A percentile compares a stretch with the other conserved stretches of the same genome.
These are phyloP conservation scores for Macrocystidia cucumis DNA, from an alignment of 1,284 basidiomycete species.

Conservation along the genomic window DNA sequence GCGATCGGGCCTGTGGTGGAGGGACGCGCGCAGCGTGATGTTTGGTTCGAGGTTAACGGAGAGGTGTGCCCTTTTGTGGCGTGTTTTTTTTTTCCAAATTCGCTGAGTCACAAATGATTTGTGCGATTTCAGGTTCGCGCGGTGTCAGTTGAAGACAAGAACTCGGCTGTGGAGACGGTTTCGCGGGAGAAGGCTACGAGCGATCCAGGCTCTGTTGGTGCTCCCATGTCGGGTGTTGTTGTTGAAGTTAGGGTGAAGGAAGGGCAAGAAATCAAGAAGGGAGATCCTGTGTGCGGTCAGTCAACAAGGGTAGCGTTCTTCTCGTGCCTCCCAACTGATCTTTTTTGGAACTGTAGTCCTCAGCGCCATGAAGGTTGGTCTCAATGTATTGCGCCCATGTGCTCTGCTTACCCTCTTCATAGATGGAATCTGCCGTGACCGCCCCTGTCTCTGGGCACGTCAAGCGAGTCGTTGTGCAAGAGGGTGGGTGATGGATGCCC, in stretches of 20 bases:
- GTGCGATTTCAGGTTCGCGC: conserved; percentile 64
- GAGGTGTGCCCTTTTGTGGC: conserved; percentile 46
- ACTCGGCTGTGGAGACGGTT: conserved; percentile 91
- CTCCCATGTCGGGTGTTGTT: conserved; percentile 96
- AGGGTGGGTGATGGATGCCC: conserved; percentile 42
- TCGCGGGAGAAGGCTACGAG: conserved; percentile 89
- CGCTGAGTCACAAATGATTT: background rate
- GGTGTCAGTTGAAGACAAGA: conserved; percentile 91
- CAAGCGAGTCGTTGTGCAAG: conserved; percentile 84
- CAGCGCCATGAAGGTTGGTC: conserved; percentile 82
- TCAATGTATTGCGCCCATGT: conserved; percentile 9
- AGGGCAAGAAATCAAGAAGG: conserved; percentile 95
- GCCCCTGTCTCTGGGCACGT: conserved; percentile 94
- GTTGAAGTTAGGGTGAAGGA: conserved; percentile 97
- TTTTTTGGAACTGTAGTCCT: conserved; percentile 41
- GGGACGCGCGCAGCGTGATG: conserved; percentile 88
- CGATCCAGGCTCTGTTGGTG: conserved; percentile 94
- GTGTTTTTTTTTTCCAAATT: conserved; percentile 7
- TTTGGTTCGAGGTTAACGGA: conserved; percentile 98
- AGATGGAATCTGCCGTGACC: conserved; percentile 97
- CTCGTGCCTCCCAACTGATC: conserved; percentile 11
- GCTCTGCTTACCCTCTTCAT: conserved; percentile 16
- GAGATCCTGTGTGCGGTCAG: conserved; percentile 85
- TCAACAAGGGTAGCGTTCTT: conserved; percentile 10
- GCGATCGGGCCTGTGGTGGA: conserved; percentile 92